These are phyloP conservation scores for Solanum arcanum DNA, from an alignment of 257 asterid species.

Conservation along the genomic window DNA sequence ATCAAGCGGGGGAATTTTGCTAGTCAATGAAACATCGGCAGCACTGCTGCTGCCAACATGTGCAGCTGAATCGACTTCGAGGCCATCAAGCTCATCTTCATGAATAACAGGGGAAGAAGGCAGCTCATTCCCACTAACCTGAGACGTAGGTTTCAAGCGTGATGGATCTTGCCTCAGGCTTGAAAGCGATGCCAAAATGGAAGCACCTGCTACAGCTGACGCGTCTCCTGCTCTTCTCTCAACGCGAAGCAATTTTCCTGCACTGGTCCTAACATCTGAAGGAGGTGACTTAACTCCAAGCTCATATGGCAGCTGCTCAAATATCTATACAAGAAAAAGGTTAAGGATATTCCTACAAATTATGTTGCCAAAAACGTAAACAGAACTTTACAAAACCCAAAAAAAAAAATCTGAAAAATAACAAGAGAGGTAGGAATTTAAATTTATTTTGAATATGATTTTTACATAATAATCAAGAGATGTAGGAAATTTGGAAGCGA, in stretches of 20 bases:
- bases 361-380: not conserved
- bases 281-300: slow-evolving; percentile 51
- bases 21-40: slow-evolving; percentile 37
- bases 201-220: slow-evolving; percentile 85
- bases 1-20: slow-evolving; percentile 45
- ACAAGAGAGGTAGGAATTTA: not conserved
- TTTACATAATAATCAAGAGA: not conserved
- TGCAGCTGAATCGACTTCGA: slow-evolving; percentile 58
- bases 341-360: slow-evolving; percentile 30
- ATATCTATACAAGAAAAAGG: slow-evolving; percentile 34
- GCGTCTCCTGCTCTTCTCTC: slow-evolving; percentile 79
- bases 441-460: not conserved
- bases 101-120: slow-evolving; percentile 49
- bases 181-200: slow-evolving; percentile 86
- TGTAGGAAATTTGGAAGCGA: not conserved
- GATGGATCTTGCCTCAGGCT: slow-evolving; percentile 48
- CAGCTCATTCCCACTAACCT: slow-evolving; percentile 43
- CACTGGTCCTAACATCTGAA: slow-evolving; percentile 48
- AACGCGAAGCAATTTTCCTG: slow-evolving; percentile 40
- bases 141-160: slow-evolving; percentile 47
- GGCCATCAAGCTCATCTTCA: slow-evolving; percentile 67
- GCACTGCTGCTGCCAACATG: slow-evolving; percentile 37
- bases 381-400: not conserved
- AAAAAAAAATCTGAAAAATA: not conserved
- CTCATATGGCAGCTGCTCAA: slow-evolving; percentile 57